phyloP scores from a whole-genome alignment of 2,329 filamentous ascomycete species.

The Xylaria sp. region DNA sequence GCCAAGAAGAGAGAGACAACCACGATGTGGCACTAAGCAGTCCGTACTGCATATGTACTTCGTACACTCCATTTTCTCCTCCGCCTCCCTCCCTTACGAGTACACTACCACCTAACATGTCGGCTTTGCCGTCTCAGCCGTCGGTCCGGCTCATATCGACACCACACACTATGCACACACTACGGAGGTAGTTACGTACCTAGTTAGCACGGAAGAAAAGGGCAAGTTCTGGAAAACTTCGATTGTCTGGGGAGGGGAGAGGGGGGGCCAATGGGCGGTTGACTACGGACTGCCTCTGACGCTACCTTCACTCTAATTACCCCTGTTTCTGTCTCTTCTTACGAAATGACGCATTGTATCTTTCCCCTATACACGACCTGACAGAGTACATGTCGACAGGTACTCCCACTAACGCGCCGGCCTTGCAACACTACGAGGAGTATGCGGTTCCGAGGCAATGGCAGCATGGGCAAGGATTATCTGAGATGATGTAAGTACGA shows the following conservation, averaged over 20 bases:
- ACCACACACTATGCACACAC: constrained; percentile 1
- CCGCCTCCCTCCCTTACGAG: too few species aligned
- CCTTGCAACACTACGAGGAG: too few species aligned
- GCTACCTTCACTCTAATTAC: background rate
- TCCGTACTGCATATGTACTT: background rate
- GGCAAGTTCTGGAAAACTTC: background rate
- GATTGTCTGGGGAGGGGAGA: background rate
- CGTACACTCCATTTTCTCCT: background rate
- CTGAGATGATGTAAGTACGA: constrained; percentile 13
- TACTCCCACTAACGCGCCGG: background rate
- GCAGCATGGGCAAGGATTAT: constrained; percentile 9
- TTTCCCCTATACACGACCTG: background rate
- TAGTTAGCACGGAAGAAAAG: background rate
- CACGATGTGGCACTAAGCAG: background rate
- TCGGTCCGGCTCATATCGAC: constrained; percentile 8
- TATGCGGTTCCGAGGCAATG: background rate
- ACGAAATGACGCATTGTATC: background rate
- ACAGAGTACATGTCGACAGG: background rate
- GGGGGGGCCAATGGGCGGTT: too few species aligned
- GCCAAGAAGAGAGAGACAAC: background rate
- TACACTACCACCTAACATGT: constrained; percentile 7
- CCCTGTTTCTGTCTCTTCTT: background rate
- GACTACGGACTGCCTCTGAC: too few species aligned
- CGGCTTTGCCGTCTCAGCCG: constrained; percentile 23
- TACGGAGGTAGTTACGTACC: background rate